Conservation (phyloP, 2,329 filamentous ascomycete genomes). For the Penicillium frequentans region DNA sequence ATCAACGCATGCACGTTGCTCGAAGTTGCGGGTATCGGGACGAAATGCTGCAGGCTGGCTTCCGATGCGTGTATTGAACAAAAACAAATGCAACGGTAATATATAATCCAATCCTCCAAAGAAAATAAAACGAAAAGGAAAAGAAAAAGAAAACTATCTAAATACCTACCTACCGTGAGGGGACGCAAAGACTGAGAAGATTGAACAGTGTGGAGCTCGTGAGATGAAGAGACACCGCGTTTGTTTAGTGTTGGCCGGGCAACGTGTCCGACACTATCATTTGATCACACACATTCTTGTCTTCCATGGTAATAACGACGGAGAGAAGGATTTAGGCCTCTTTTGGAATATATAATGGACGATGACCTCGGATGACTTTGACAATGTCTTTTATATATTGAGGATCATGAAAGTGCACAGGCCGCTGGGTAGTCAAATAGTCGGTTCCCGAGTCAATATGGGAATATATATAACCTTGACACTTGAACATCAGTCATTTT, state of each 20-base stretch:
- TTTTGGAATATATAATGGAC: too few species aligned
- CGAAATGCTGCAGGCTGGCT: background rate
- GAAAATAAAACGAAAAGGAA: constrained; percentile 11
- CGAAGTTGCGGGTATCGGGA: background rate
- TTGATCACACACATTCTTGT: background rate
- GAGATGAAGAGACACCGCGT: constrained; percentile 1
- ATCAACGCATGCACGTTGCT: constrained; percentile 11
- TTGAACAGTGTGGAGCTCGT: constrained; percentile 13
- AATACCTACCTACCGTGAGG: constrained; percentile 20
- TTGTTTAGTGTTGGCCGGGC: constrained; percentile 20
- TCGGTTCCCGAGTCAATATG: background rate
- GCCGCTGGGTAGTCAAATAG: background rate
- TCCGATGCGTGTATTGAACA: constrained; percentile 3
- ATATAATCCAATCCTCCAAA: background rate
- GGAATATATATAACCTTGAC: too few species aligned
- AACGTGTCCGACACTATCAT: constrained; percentile 1
- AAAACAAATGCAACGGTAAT: constrained; percentile 2
- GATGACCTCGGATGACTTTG: background rate
- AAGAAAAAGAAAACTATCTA: constrained; percentile 13
- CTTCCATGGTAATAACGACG: background rate
- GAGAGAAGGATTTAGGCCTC: background rate
- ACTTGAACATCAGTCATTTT: too few species aligned
- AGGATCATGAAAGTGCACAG: background rate
- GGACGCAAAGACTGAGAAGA: constrained; percentile 9
- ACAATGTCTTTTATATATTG: background rate